Base-by-base conservation (phyloP, 768 basidiomycete species). In the Pisolithus tinctorius region DNA sequence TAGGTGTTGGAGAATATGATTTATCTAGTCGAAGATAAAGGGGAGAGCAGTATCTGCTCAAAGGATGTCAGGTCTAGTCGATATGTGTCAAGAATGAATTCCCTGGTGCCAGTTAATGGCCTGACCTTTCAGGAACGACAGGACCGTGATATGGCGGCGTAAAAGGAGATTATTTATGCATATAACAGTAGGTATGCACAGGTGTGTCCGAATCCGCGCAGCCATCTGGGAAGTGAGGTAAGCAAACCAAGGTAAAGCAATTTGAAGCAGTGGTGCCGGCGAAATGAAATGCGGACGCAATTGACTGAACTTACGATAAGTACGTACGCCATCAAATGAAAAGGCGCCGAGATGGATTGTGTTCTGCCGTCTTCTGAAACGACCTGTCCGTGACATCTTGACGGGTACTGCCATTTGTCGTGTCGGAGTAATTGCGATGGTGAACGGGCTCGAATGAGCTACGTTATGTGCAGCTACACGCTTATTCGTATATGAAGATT, bases 21-120 rank as follows among this genome's bases (percentile, higher is more conserved):
- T 51, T 30, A 54, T 51, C 53, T 50, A 48, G 37, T 26, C 42
- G 39, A 17, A 46, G 26, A 37, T 39, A 45, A 29, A 45, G 43
- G 26, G 43, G 43, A 27, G 26, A 45, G 7, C 26, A 13, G 29
- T 43, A 40, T 27, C 5, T 45, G 13, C 38, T 49, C 45, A 44
- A 49, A 47, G 48, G 23, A 29, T 43, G 30, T 37, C 17, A 14
- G 27, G 27, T 20, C 44, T 13, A 48, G 48, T 47, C 48, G 39
- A 50, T 47, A 46, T 45, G 20, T 49, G 50, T 48, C 53, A 38
- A 45, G 11, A 34, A 13, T 13, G 34, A 34, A 34, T 34, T 34
- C 34, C 11, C 34, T 34, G 34, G 13, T 13, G 11, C 10, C 10
- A 34, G 31, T 34, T 11, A 5, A 34, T 34, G 34, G 34, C 5